Conservation (phyloP, 106 monocot genomes). For the Dendrobium nobile region DNA sequence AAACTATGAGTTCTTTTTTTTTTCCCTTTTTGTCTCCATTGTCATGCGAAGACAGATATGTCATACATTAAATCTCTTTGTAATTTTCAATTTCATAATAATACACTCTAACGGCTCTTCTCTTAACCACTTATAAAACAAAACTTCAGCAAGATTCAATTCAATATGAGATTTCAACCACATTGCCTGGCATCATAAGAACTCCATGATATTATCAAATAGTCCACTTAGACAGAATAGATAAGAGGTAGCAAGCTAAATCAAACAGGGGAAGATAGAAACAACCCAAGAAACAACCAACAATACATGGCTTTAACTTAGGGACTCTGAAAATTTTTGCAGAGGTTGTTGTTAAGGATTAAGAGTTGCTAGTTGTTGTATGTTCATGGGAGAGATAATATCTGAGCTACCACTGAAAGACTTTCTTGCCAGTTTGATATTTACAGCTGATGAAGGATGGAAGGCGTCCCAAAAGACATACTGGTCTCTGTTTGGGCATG, state of each 20-base stretch:
- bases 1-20: neutral
- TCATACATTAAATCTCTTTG: neutral
- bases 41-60: neutral
- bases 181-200: neutral
- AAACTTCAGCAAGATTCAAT: neutral
- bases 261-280: neutral
- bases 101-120: neutral
- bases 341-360: neutral
- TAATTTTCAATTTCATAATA: neutral
- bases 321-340: neutral
- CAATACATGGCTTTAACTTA: neutral
- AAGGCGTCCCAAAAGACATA: constrained; percentile 94
- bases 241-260: neutral
- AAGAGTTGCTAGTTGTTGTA: constrained; percentile 6
- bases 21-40: neutral
- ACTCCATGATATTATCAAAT: neutral
- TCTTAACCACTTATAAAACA: neutral
- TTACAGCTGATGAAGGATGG: constrained; percentile 72
- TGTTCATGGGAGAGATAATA: neutral
- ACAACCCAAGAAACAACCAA: neutral
- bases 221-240: neutral
- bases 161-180: neutral
- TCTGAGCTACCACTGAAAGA: constrained; percentile 34
- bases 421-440: constrained; percentile 41
- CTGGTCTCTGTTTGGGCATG: constrained; percentile 46